Conservation (phyloP, 176 grass and related monocot genomes). For the Hordeum vulgare region DNA sequence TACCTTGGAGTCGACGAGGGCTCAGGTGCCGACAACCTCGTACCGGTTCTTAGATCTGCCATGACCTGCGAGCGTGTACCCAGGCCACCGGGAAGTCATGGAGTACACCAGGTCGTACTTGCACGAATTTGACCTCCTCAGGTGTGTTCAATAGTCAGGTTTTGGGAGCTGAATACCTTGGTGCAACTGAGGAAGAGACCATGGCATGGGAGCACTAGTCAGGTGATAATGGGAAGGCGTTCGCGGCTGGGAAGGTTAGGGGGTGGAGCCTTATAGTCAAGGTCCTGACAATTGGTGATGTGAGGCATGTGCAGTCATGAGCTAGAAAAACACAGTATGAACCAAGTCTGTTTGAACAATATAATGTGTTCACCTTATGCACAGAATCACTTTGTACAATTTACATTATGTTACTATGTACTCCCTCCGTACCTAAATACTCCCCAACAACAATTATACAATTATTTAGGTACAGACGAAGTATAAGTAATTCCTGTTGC, state of each 20-base stretch:
- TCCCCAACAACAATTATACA: no score
- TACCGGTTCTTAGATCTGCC: conserved; percentile 65
- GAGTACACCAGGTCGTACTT: conserved; percentile 64
- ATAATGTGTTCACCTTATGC: background rate
- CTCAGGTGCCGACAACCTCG: conserved; percentile 42
- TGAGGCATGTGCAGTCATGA: conserved; percentile 27
- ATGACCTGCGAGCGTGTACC: conserved; percentile 46
- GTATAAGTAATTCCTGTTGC: background rate
- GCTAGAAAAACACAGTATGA: background rate
- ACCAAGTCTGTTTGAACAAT: background rate
- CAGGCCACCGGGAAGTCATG: conserved; percentile 53
- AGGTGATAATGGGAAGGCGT: conserved; percentile 44
- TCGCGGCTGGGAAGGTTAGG: no score
- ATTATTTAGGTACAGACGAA: no score
- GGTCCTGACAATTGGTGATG: conserved; percentile 27
- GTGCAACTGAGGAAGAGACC: conserved; percentile 48
- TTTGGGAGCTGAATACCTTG: conserved; percentile 56
- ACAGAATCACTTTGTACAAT: background rate
- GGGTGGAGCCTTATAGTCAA: no score
- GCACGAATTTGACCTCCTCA: conserved; percentile 47
- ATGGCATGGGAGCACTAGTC: conserved; percentile 63
- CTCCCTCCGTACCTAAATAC: no score
- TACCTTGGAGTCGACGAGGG: conserved; percentile 61
- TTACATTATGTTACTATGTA: background rate
- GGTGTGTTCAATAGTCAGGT: conserved; percentile 56